Evolutionary conservation across 495 filamentous ascomycete species (phyloP), one percentile per base, ranked within the genome.

Genomic region (Durotheca rogersii): DNA sequence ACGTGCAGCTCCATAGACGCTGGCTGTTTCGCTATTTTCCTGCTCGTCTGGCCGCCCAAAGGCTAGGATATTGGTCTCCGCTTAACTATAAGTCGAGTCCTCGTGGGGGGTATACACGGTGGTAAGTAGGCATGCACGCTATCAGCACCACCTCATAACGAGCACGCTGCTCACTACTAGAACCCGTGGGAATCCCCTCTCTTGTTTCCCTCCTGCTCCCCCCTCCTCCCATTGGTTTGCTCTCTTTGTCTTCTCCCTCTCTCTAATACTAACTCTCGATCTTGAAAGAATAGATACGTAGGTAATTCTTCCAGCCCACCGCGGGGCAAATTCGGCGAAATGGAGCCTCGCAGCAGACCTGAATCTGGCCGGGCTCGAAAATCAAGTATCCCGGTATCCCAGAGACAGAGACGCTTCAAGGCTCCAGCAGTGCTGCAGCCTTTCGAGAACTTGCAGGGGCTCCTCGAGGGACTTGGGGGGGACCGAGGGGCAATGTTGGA

Each of bases 301-400:
- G n/a, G n/a, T n/a, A n/a, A n/a, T n/a, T n/a, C n/a, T n/a, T n/a
- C n/a, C n/a, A 31, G 39, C 45, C 36, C 49, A 41, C 7, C 31
- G 33, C 56, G 56, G 56, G 54, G 56, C 45, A 50, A 59, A 46
- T 46, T 59, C 56, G 56, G 56, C 56, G 56, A 59, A 59, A 59
- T 59, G 56, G 56, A 54, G 40, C 50, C 45, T 58, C 39, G 55
- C 53, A 50, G 46, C 56, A 45, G 19, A 39, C 50, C 35, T 54
- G 50, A 50, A 54, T 53, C 49, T 53, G 32, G 30, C 51, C 45
- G 49, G 51, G 56, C 54, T 59, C 54, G 50, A 59, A 59, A 53
- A 53, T 45, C 4, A 59, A 54, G 45, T 46, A 44, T 50, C 40
- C 33, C 43, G 36, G 39, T 43, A 7, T 17, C 33, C 20, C 37